A percentile compares a stretch with the other conserved stretches of the same genome.
Conservation (phyloP, 148 eudicot species). For the Bassia scoparia region DNA sequence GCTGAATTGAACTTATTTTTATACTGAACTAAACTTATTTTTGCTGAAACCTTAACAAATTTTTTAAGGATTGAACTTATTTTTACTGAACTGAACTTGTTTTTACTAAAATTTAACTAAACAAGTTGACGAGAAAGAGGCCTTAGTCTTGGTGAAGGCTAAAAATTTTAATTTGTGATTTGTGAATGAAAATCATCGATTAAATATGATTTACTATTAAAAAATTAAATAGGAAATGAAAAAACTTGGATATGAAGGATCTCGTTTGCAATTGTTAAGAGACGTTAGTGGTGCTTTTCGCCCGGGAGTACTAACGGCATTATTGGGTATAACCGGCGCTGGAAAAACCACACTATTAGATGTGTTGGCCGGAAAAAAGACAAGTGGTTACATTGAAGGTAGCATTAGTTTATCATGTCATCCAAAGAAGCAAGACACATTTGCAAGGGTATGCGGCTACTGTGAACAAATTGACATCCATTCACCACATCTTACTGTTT, state of each 20-base stretch:
- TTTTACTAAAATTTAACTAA: too few relatives aligned
- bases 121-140: too few relatives aligned
- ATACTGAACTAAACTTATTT: too few relatives aligned
- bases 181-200: too few relatives aligned
- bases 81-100: too few relatives aligned
- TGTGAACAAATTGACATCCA: slow-evolving; percentile 74
- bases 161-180: too few relatives aligned
- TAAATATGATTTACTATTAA: too few relatives aligned
- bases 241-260: slow-evolving; percentile 43
- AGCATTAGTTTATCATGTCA: slow-evolving; percentile 51
- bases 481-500: slow-evolving; percentile 64
- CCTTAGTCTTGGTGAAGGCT: too few relatives aligned
- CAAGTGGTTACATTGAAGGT: slow-evolving; percentile 63
- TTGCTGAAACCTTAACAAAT: too few relatives aligned
- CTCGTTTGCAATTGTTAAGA: slow-evolving; percentile 50
- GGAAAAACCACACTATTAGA: slow-evolving; percentile 76
- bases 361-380: slow-evolving; percentile 71
- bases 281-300: slow-evolving; percentile 72
- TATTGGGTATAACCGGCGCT: slow-evolving; percentile 78
- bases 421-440: slow-evolving; percentile 66
- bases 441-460: slow-evolving; percentile 63
- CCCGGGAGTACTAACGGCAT: slow-evolving; percentile 77
- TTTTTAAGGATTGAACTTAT: too few relatives aligned
- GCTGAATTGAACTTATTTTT: too few relatives aligned
- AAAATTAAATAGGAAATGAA: slow-evolving; percentile 44